Evolutionary conservation across 1,284 basidiomycete genomes (phyloP).

Genomic region (Apiotrichum brassicae): DNA sequence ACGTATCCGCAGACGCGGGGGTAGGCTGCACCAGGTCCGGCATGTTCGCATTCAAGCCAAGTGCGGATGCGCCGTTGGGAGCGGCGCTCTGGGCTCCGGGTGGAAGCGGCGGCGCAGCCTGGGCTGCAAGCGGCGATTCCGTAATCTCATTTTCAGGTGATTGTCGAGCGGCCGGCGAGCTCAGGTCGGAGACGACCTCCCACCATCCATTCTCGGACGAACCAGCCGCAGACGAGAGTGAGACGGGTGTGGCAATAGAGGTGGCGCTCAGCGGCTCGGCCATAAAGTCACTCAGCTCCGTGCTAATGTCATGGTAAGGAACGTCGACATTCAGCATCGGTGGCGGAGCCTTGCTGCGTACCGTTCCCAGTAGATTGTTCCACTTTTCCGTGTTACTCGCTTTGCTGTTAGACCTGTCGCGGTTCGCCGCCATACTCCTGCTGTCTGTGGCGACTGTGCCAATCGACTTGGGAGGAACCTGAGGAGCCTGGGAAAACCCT

Average conservation of each 20-base stretch:
- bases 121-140: not conserved
- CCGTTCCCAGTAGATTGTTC: not conserved
- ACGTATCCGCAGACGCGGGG: no score
- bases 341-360: not conserved
- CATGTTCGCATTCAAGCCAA: no score
- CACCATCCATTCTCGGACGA: constrained; percentile 25
- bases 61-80: not conserved
- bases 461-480: no score
- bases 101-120: not conserved
- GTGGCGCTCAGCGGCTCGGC: not conserved
- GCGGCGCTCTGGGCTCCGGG: not conserved
- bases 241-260: not conserved
- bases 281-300: constrained; percentile 3
- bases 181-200: constrained; percentile 35
- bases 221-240: not conserved
- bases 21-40: no score
- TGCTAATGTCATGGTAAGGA: not conserved
- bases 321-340: not conserved
- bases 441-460: not conserved
- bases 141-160: not conserved
- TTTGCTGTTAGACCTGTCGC: not conserved
- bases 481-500: no score
- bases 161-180: constrained; percentile 3
- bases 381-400: not conserved
- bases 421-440: not conserved